Conservation (phyloP, 495 filamentous ascomycete species). For the Aspergillus hancockii region DNA sequence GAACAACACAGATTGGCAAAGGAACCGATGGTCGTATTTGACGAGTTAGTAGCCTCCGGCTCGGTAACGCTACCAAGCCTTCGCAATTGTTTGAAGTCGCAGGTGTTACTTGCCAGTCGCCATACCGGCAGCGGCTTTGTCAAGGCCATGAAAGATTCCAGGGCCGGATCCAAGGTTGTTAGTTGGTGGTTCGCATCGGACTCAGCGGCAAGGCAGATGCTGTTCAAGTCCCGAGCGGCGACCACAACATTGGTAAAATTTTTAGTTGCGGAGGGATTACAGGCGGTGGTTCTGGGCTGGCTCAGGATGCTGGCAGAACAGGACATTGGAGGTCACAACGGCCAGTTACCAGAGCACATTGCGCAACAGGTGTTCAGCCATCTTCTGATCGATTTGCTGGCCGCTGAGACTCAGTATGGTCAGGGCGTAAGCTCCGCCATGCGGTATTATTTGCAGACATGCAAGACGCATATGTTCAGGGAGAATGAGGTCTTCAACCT, state of each 20-base stretch:
- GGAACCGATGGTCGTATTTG: slow-evolving; percentile 43
- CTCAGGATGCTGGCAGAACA: slow-evolving; percentile 33
- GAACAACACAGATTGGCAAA: slow-evolving; percentile 26
- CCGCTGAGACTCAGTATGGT: slow-evolving; percentile 39
- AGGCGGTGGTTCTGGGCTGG: slow-evolving; percentile 35
- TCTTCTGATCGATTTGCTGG: slow-evolving; percentile 33
- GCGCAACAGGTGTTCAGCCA: slow-evolving; percentile 27
- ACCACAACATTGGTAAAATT: slow-evolving; percentile 34
- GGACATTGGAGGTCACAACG: slow-evolving; percentile 31
- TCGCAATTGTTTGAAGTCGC: slow-evolving; percentile 33
- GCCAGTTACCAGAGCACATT: slow-evolving; percentile 22
- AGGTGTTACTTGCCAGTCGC: slow-evolving; percentile 32
- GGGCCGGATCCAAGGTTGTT: slow-evolving; percentile 34
- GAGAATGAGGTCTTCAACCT: slow-evolving; percentile 9
- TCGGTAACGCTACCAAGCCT: slow-evolving; percentile 26
- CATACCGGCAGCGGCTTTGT: slow-evolving; percentile 17
- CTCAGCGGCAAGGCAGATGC: slow-evolving; percentile 21
- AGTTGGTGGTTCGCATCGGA: slow-evolving; percentile 47
- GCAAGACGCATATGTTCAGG: slow-evolving; percentile 22
- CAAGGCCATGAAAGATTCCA: slow-evolving; percentile 36
- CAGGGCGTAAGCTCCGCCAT: slow-evolving; percentile 34
- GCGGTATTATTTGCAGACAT: slow-evolving; percentile 30
- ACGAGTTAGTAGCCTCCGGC: slow-evolving; percentile 42
- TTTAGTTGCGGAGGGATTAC: slow-evolving; percentile 42
- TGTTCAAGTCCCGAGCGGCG: slow-evolving; percentile 28